Conservation (phyloP, 768 basidiomycete genomes). For the Saitozyma podzolica region DNA sequence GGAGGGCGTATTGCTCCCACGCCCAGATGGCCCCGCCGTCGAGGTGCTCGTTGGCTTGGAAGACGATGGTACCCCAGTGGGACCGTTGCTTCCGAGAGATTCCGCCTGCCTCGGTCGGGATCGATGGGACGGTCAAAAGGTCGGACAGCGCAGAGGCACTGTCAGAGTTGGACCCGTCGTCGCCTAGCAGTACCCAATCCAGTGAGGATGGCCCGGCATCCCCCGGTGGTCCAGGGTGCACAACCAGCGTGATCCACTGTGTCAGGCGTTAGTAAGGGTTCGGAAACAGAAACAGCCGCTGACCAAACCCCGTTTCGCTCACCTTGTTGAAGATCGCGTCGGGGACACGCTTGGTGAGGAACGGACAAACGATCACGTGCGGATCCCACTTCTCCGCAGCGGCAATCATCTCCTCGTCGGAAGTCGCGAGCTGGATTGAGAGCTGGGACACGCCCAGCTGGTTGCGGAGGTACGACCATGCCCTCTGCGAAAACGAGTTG, state of each 20-base stretch:
- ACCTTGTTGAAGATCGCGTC: slow-evolving; percentile 32
- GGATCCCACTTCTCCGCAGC: slow-evolving; percentile 30
- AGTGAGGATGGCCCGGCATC: slow-evolving; percentile 48
- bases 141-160: slow-evolving; percentile 18
- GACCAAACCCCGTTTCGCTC: slow-evolving; percentile 6
- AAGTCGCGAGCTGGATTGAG: slow-evolving; percentile 35
- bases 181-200: slow-evolving; percentile 45
- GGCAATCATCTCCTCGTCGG: slow-evolving; percentile 34
- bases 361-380: slow-evolving; percentile 40
- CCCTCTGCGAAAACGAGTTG: slow-evolving; percentile 44
- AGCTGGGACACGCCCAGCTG: slow-evolving; percentile 30
- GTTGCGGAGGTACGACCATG: slow-evolving; percentile 24
- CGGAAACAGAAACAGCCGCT: background rate
- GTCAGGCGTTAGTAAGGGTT: background rate
- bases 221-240: slow-evolving; percentile 48
- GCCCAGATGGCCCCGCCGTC: slow-evolving; percentile 48
- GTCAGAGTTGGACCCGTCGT: slow-evolving; percentile 30
- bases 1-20: slow-evolving; percentile 43
- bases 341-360: slow-evolving; percentile 43
- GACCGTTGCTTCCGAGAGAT: slow-evolving; percentile 14
- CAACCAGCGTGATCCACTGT: slow-evolving; percentile 43
- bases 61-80: slow-evolving; percentile 43
- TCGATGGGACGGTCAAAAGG: slow-evolving; percentile 14
- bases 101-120: slow-evolving; percentile 1
- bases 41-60: slow-evolving; percentile 46